phyloP scores from a whole-genome alignment of 1,139 yeast species.

The Pichia terricola region DNA sequence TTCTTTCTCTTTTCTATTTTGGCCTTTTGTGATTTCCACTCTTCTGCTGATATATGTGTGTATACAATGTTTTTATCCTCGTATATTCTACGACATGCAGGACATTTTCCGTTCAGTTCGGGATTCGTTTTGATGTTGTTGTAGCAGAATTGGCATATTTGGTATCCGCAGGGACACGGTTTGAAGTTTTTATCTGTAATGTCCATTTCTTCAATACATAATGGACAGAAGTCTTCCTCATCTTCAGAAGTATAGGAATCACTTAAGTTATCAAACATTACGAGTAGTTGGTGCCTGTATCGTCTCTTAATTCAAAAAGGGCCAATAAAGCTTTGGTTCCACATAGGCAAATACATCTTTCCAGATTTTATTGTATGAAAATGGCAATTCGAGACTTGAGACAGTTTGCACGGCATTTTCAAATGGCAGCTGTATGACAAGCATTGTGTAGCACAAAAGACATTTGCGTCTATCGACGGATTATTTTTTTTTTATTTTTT shows the following conservation, averaged over 20 bases:
- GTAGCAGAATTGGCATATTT: constrained; percentile 96
- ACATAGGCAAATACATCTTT: no score
- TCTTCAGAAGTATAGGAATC: constrained; percentile 55
- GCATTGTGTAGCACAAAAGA: no score
- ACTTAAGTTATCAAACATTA: constrained; percentile 21
- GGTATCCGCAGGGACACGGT: constrained; percentile 99
- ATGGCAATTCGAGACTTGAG: no score
- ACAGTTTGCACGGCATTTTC: no score
- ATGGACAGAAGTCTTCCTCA: constrained; percentile 79
- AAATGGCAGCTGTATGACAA: no score
- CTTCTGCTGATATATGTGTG: constrained; percentile 75
- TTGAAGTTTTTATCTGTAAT: constrained; percentile 90
- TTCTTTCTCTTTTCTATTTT: constrained; percentile 74
- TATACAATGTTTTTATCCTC: constrained; percentile 92
- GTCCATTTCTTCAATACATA: constrained; percentile 97
- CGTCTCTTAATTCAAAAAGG: not conserved
- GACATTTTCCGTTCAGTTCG: constrained; percentile 90
- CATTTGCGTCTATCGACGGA: no score
- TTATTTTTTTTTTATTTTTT: no score
- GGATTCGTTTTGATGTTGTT: constrained; percentile 94
- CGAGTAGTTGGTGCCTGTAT: constrained; percentile 18
- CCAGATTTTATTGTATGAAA: no score
- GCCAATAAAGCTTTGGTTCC: no score
- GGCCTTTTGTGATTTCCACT: constrained; percentile 67
- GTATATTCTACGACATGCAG: constrained; percentile 92